These are phyloP conservation scores for Ceratobasidium sp. DNA, from an alignment of 1,284 basidiomycete species.

Conservation along the genomic window DNA sequence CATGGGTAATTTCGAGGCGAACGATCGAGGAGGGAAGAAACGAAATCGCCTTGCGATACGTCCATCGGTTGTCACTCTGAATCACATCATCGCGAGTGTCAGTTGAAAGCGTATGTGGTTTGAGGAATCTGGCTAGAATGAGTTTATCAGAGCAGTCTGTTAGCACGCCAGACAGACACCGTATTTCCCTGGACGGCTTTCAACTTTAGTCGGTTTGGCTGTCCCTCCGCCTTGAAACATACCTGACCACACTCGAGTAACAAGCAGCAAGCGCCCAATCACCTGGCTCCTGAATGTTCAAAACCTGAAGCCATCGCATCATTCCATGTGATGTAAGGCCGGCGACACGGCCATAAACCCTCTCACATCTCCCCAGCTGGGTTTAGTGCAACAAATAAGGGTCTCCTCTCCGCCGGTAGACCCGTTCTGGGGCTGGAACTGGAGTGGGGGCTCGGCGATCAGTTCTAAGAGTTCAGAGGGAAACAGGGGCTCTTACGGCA, in stretches of 20 bases:
- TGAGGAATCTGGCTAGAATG: neutral
- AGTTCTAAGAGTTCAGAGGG: neutral
- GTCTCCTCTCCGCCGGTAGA: too few species aligned
- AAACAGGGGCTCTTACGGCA: neutral
- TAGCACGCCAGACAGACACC: neutral
- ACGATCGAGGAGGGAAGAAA: slow-evolving; percentile 15
- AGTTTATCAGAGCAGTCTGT: neutral
- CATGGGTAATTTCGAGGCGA: slow-evolving; percentile 8
- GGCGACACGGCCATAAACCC: slow-evolving; percentile 19
- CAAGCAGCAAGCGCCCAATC: neutral
- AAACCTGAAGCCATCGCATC: slow-evolving; percentile 16
- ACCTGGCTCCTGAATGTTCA: neutral
- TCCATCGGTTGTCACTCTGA: neutral
- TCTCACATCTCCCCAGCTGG: neutral
- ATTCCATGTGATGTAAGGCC: slow-evolving; percentile 14
- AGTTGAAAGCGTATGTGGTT: slow-evolving; percentile 4
- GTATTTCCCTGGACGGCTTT: slow-evolving; percentile 3
- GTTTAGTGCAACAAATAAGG: neutral
- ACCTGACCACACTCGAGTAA: slow-evolving; percentile 10
- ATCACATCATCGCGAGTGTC: slow-evolving; percentile 6
- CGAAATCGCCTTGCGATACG: slow-evolving; percentile 10
- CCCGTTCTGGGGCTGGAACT: neutral
- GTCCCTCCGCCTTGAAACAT: neutral
- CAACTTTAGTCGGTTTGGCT: neutral
- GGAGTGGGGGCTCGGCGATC: slow-evolving; percentile 9